A percentile compares a stretch with the other conserved stretches of the same genome.
Evolutionary conservation across 495 filamentous ascomycete genomes (phyloP).

Genomic region (Cudoniella acicularis): DNA sequence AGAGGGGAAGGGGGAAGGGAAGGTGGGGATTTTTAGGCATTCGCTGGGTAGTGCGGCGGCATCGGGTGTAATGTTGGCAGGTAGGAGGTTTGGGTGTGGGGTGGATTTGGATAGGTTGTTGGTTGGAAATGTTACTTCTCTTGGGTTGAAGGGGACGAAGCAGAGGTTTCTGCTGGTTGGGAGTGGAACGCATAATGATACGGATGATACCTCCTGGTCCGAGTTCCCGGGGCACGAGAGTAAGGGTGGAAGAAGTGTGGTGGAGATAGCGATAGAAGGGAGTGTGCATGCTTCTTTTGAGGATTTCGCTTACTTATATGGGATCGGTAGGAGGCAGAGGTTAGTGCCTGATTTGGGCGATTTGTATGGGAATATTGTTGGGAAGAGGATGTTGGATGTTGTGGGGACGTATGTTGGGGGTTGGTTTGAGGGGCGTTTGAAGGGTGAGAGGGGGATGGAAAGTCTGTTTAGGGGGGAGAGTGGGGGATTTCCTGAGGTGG

Average conservation of each 20-base stretch:
- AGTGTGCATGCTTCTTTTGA: background rate
- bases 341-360: background rate
- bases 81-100: background rate
- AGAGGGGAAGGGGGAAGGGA: background rate
- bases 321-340: background rate
- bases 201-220: background rate
- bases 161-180: background rate
- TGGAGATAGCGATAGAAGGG: slow-evolving; percentile 1
- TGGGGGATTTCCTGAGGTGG: background rate
- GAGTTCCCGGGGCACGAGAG: background rate
- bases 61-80: background rate
- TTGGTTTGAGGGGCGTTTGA: background rate
- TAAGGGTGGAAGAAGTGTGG: background rate
- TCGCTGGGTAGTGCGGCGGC: background rate
- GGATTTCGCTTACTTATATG: background rate
- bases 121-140: background rate
- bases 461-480: background rate
- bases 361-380: background rate
- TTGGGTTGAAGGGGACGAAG: slow-evolving; percentile 3
- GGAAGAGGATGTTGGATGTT: background rate
- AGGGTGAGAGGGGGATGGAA: background rate
- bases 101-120: background rate
- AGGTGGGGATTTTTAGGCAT: background rate
- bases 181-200: background rate
- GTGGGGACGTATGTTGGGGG: background rate